These are phyloP conservation scores for Emericellopsis terricola DNA, from an alignment of 495 filamentous ascomycete genomes.

Conservation along the genomic window DNA sequence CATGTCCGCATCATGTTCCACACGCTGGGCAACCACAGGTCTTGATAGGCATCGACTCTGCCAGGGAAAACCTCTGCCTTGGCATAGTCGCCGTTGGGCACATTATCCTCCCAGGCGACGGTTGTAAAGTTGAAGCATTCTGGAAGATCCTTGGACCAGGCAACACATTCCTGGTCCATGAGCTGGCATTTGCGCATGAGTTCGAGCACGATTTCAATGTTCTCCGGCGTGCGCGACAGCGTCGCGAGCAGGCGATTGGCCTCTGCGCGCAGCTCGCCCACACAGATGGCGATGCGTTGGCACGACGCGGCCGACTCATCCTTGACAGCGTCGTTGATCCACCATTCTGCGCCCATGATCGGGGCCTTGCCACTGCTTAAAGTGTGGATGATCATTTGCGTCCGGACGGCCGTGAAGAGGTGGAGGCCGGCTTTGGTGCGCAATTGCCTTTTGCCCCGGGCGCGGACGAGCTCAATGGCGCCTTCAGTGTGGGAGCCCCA, in stretches of 20 bases:
- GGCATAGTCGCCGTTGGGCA: conserved; percentile 18
- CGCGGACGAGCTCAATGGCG: conserved; percentile 32
- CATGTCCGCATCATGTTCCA: conserved; percentile 28
- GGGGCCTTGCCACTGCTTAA: conserved; percentile 25
- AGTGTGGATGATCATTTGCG: conserved; percentile 31
- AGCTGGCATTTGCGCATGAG: conserved; percentile 23
- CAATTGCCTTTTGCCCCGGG: conserved; percentile 31
- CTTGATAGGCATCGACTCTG: conserved; percentile 28
- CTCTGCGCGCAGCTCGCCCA: conserved; percentile 27
- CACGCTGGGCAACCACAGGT: conserved; percentile 28
- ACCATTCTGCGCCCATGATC: conserved; percentile 31
- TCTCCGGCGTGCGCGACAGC: conserved; percentile 14
- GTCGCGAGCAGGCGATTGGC: conserved; percentile 20
- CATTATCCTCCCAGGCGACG: conserved; percentile 24
- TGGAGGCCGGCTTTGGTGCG: conserved; percentile 24
- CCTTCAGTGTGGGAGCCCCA: conserved; percentile 38
- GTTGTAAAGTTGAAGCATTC: conserved; percentile 20
- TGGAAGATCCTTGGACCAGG: conserved; percentile 24
- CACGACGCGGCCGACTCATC: conserved; percentile 20
- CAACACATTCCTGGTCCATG: conserved; percentile 21
- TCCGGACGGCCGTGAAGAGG: conserved; percentile 33
- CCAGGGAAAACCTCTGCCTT: conserved; percentile 30
- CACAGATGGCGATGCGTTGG: conserved; percentile 24
- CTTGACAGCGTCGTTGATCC: conserved; percentile 22
- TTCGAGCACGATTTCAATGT: conserved; percentile 17